Percentiles rank a stretch among this genome's conserved stretches.
These are phyloP conservation scores for Vanderwaltozyma polyspora DNA, from an alignment of 805 yeast species.

Conservation along the genomic window DNA sequence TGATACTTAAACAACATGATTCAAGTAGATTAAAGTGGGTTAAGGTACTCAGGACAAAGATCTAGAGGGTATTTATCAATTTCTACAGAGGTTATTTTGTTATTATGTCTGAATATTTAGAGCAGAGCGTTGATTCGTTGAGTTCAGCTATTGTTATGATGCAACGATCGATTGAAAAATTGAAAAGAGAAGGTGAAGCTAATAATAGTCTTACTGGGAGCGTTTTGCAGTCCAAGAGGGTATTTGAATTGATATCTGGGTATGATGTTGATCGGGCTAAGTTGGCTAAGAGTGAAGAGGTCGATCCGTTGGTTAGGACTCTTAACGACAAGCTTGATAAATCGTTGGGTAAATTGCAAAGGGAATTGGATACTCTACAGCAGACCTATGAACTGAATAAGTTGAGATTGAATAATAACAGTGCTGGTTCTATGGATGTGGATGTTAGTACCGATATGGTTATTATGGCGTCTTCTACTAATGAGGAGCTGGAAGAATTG, in stretches of 20 bases:
- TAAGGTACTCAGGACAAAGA: too few species aligned
- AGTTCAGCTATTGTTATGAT: slow-evolving; percentile 14
- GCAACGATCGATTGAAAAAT: slow-evolving; percentile 12
- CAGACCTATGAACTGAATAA: slow-evolving; percentile 23
- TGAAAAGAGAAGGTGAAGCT: slow-evolving; percentile 11
- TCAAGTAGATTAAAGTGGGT: too few species aligned
- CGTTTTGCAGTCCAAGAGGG: slow-evolving; percentile 19
- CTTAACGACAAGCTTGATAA: slow-evolving; percentile 19
- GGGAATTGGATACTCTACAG: slow-evolving; percentile 21
- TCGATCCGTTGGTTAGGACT: slow-evolving; percentile 22
- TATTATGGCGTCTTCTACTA: slow-evolving; percentile 23
- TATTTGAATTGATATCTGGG: slow-evolving; percentile 23
- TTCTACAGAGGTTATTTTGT: too few species aligned
- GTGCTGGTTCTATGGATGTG: slow-evolving; percentile 4
- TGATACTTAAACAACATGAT: too few species aligned
- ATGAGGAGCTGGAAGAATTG: slow-evolving; percentile 23
- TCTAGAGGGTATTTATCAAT: too few species aligned
- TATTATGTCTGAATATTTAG: slow-evolving; percentile 20
- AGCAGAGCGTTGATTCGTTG: slow-evolving; percentile 14
- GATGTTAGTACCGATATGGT: slow-evolving; percentile 19
- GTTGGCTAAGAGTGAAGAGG: slow-evolving; percentile 23
- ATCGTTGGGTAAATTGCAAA: slow-evolving; percentile 15
- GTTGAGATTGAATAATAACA: slow-evolving; percentile 14
- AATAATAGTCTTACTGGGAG: slow-evolving; percentile 16
- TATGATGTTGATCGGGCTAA: slow-evolving; percentile 27